Evolutionary conservation across 805 yeast species (phyloP).

Genomic region (Metschnikowia sp.): DNA sequence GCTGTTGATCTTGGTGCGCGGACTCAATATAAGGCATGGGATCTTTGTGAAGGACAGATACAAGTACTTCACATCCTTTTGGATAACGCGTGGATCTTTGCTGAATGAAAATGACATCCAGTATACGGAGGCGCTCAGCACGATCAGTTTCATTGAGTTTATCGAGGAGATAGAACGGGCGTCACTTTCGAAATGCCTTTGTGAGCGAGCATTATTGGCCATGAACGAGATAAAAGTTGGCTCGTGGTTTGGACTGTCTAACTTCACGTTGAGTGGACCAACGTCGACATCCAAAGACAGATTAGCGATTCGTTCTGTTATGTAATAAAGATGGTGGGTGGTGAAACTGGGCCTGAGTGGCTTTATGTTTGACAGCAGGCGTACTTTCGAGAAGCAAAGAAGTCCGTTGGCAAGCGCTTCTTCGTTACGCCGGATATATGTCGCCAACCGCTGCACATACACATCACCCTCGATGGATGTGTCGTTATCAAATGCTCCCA

Average conservation of each 20-base stretch:
- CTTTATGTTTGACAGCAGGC: constrained; percentile 31
- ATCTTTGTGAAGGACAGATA: constrained; percentile 63
- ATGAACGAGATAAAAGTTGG: constrained; percentile 56
- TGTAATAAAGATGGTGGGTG: constrained; percentile 59
- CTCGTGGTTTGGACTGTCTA: constrained; percentile 55
- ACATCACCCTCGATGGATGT: constrained; percentile 53
- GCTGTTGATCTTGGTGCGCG: constrained; percentile 54
- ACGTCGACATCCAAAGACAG: constrained; percentile 47
- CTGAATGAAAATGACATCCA: constrained; percentile 36
- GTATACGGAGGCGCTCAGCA: constrained; percentile 39
- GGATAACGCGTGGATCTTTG: constrained; percentile 42
- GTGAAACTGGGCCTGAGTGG: constrained; percentile 58
- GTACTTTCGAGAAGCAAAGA: constrained; percentile 46
- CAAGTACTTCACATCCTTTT: constrained; percentile 52
- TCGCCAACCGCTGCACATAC: constrained; percentile 51
- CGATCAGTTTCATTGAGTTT: constrained; percentile 52
- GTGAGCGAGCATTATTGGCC: constrained; percentile 49
- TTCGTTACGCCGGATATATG: constrained; percentile 54
- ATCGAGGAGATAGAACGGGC: constrained; percentile 54
- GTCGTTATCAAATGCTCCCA: constrained; percentile 25
- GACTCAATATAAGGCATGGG: constrained; percentile 60
- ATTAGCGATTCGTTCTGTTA: constrained; percentile 54
- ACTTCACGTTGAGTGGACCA: constrained; percentile 60
- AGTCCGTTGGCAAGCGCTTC: constrained; percentile 58
- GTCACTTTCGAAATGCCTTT: constrained; percentile 40